Percentiles rank a stretch among this genome's conserved stretches.
Evolutionary conservation across 345 rosid species (phyloP).

Genomic region (Dipteronia dyeriana): DNA sequence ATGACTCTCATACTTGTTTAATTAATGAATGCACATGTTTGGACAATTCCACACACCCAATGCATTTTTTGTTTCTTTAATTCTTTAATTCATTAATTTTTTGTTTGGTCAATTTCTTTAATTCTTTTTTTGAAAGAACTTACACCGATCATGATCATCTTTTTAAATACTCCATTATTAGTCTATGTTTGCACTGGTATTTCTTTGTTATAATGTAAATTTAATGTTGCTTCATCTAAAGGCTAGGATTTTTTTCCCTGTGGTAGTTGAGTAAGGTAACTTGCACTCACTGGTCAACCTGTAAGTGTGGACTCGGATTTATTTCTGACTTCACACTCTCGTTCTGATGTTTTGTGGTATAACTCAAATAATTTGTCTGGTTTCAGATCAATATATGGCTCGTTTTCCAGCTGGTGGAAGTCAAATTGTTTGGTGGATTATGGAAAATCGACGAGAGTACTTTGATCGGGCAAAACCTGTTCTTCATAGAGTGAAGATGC

Average conservation of each 20-base stretch:
- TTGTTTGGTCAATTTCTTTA: background rate
- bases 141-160: background rate
- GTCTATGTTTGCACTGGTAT: background rate
- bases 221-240: background rate
- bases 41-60: background rate
- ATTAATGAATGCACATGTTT: background rate
- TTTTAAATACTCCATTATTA: background rate
- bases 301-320: background rate
- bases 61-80: background rate
- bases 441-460: conserved; percentile 94
- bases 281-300: background rate
- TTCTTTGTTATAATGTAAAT: background rate
- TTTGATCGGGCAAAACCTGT: conserved; percentile 81
- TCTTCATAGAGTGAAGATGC: conserved; percentile 77
- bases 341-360: background rate
- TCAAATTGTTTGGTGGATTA: conserved; percentile 98
- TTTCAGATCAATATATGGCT: conserved; percentile 81
- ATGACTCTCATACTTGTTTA: background rate
- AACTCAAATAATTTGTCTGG: conserved; percentile 19
- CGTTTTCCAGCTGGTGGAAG: conserved; percentile 91
- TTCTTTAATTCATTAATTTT: too few relatives aligned
- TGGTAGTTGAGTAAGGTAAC: background rate
- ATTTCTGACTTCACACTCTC: conserved; percentile 1
- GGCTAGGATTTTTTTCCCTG: background rate
- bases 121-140: background rate